phyloP scores from a whole-genome alignment of 2,329 filamentous ascomycete species.

The Diaporthe sp. region DNA sequence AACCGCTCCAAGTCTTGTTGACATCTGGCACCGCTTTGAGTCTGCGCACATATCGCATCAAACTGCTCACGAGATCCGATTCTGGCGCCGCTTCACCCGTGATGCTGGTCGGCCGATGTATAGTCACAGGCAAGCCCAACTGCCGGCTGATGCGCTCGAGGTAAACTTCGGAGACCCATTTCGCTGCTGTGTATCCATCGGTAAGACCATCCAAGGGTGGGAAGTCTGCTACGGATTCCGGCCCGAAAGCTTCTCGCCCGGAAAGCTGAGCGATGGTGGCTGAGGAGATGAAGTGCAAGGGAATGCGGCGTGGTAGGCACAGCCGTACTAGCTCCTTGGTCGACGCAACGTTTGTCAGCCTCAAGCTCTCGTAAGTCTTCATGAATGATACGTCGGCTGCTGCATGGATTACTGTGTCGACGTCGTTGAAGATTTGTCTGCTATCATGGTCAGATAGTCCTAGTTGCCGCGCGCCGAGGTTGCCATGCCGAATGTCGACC shows the following conservation, averaged over 20 bases:
- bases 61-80: neutral
- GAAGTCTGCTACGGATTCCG: conserved; percentile 15
- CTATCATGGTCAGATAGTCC: conserved; percentile 43
- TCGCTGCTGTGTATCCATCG: conserved; percentile 51
- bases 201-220: conserved; percentile 45
- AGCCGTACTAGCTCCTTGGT: conserved; percentile 49
- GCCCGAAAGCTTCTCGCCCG: conserved; percentile 40
- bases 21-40: neutral
- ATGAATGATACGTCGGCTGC: conserved; percentile 54
- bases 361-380: conserved; percentile 50
- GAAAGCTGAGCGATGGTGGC: conserved; percentile 35
- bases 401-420: conserved; percentile 61
- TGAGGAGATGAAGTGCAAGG: conserved; percentile 57
- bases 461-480: conserved; percentile 48
- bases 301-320: conserved; percentile 45
- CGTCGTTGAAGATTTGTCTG: conserved; percentile 28
- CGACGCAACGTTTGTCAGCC: conserved; percentile 48
- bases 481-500: conserved; percentile 39
- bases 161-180: conserved; percentile 46
- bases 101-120: conserved; percentile 49
- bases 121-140: conserved; percentile 45
- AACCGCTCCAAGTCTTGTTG: neutral
- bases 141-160: conserved; percentile 46
- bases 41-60: neutral
- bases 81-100: neutral